Evolutionary conservation across 2,329 filamentous ascomycete species (phyloP).

Genomic region (Byssoonygena ceratinophila): DNA sequence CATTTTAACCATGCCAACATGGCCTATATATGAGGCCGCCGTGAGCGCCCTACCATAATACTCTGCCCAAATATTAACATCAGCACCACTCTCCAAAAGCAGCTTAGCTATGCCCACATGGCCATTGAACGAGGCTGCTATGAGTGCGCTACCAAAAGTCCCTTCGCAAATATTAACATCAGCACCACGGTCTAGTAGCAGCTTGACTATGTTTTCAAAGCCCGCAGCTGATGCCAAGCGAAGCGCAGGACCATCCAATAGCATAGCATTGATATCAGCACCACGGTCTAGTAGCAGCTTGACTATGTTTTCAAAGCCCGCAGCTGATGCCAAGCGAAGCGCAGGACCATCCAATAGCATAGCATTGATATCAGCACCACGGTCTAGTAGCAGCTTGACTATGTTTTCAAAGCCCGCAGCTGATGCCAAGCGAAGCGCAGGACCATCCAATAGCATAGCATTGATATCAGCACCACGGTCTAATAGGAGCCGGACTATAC

Average conservation of each 20-base stretch:
- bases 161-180: not conserved
- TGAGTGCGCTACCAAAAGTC: not conserved
- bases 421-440: too few relatives aligned
- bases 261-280: not conserved
- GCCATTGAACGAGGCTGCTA: not conserved
- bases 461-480: not conserved
- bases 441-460: too few relatives aligned
- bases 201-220: not conserved
- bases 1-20: too few relatives aligned
- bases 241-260: not conserved
- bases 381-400: too few relatives aligned
- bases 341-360: not conserved
- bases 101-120: not conserved
- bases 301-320: not conserved
- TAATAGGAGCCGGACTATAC: not conserved
- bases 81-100: not conserved
- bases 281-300: not conserved
- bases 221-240: not conserved
- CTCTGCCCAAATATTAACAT: not conserved
- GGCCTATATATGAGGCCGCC: too few relatives aligned
- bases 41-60: too few relatives aligned
- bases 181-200: slow-evolving; percentile 4
- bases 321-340: not conserved
- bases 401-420: too few relatives aligned
- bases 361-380: not conserved